Evolutionary conservation across 1,139 yeast species (phyloP).

Genomic region (Nakaseomyces kungkrabaensis): DNA sequence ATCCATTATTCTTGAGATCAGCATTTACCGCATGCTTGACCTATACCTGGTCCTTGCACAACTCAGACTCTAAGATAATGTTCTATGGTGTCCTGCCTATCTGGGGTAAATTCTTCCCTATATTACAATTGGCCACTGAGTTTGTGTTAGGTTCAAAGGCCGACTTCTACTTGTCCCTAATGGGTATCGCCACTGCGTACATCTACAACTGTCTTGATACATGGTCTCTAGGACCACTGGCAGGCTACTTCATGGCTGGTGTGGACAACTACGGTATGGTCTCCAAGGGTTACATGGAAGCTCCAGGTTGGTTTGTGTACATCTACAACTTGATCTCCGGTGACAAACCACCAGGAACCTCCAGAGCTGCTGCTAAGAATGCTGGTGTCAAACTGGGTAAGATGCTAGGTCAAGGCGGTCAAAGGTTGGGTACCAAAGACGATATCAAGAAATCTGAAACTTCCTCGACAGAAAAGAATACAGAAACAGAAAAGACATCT

Average conservation of each 20-base stretch:
- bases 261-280: conserved; percentile 16
- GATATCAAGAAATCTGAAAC: not conserved
- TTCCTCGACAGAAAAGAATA: not conserved
- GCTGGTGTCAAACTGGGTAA: not conserved
- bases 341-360: conserved; percentile 4
- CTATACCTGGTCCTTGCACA: conserved; percentile 27
- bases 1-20: conserved; percentile 13
- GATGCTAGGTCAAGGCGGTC: conserved; percentile 2
- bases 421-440: conserved; percentile 4
- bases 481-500: not conserved
- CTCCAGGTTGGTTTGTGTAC: conserved; percentile 19
- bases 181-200: conserved; percentile 25
- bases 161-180: conserved; percentile 13
- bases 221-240: conserved; percentile 27
- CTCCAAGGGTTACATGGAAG: conserved; percentile 21
- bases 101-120: conserved; percentile 25
- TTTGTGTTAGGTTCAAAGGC: conserved; percentile 19
- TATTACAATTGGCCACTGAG: conserved; percentile 22
- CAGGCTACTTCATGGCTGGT: conserved; percentile 19
- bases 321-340: conserved; percentile 6
- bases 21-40: conserved; percentile 22
- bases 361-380: not conserved
- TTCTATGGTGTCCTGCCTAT: conserved; percentile 29
- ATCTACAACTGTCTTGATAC: conserved; percentile 28
- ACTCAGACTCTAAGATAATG: conserved; percentile 21